Evolutionary conservation across 2,329 filamentous ascomycete species (phyloP).

Genomic region (Capronia coronata): DNA sequence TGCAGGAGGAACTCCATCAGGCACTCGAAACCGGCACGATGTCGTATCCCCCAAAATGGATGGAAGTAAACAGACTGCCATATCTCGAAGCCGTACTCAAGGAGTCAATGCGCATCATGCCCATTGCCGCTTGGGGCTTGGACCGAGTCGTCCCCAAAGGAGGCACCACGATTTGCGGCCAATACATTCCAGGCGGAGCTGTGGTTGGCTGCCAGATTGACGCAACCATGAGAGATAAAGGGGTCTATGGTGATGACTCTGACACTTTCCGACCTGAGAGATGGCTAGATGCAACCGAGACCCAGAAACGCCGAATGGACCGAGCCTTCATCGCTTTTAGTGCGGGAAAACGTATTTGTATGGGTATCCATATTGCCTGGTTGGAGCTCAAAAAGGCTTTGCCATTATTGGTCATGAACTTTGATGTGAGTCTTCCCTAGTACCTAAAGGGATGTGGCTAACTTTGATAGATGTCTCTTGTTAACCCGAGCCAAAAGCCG

Average conservation of each 20-base stretch:
- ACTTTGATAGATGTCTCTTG: slow-evolving; percentile 8
- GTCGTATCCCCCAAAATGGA: slow-evolving; percentile 65
- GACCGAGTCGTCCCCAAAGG: slow-evolving; percentile 45
- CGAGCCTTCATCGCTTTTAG: slow-evolving; percentile 12
- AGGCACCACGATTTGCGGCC: slow-evolving; percentile 26
- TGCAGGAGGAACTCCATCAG: slow-evolving; percentile 29
- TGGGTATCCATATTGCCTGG: slow-evolving; percentile 12
- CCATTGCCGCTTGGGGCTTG: slow-evolving; percentile 34
- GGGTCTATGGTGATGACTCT: slow-evolving; percentile 21
- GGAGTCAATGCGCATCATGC: slow-evolving; percentile 43
- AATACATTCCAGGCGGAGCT: slow-evolving; percentile 29
- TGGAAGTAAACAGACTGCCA: slow-evolving; percentile 39
- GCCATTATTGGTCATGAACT: slow-evolving; percentile 7
- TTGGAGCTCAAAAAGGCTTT: slow-evolving; percentile 14
- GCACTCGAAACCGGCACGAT: slow-evolving; percentile 48
- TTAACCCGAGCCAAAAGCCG: slow-evolving; percentile 10
- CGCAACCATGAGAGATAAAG: slow-evolving; percentile 4
- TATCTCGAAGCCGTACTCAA: slow-evolving; percentile 45
- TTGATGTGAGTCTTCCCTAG: slow-evolving; percentile 6
- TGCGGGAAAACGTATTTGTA: slow-evolving; percentile 10
- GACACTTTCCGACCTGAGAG: slow-evolving; percentile 19
- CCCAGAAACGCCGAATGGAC: slow-evolving; percentile 9
- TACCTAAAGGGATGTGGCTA: background rate
- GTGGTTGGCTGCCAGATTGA: slow-evolving; percentile 1
- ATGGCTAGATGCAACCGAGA: slow-evolving; percentile 35